Evolutionary conservation across 2,329 filamentous ascomycete genomes (phyloP), one percentile per base, ranked within the genome.

Genomic region (Xylaria sp.): DNA sequence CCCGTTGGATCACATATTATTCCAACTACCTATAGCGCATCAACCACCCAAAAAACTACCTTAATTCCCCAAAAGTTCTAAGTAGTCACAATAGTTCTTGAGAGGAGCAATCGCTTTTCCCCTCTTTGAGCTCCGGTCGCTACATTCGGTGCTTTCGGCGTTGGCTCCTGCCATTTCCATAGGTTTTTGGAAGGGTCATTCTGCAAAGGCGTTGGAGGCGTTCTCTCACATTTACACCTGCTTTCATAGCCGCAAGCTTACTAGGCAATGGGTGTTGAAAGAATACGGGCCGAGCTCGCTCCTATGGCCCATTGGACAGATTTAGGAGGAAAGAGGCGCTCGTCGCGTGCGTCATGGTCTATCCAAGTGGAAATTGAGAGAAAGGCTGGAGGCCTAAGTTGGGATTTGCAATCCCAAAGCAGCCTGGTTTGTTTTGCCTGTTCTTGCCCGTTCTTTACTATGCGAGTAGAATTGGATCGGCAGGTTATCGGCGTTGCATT

Each of bases 131-230:
- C 19, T 57, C 48, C 52, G 35, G 52, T 51, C 37, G 16, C 49
- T 53, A 53, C 47, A 16, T 50, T 58, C 49, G 44, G 55, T 60
- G 39, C 51, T 55, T 57, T 58, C 54, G 57, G 61, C 55, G 59
- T 59, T 57, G 52, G 57, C 60, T 64, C 54, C 57, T 62, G 47
- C 57, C 55, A 61, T 63, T 64, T 64, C 52, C 62, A 59, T 64
- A 52, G 52, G 16, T 59, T 59, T 56, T 16, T 57, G 58, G 55
- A 64, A 48, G 58, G 59, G 60, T 60, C 59, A 62, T 64, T 59
- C 55, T 64, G 63, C 63, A 64, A 60, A 48, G 63, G 63, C 63
- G 62, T 64, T 65, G 59, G 60, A 54, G 63, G 59, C 42, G 56
- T 62, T 59, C 34, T 56, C 55, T 58, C 52, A 58, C 55, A 35